phyloP scores from a whole-genome alignment of 768 basidiomycete genomes.

The Fomitopsis serialis region DNA sequence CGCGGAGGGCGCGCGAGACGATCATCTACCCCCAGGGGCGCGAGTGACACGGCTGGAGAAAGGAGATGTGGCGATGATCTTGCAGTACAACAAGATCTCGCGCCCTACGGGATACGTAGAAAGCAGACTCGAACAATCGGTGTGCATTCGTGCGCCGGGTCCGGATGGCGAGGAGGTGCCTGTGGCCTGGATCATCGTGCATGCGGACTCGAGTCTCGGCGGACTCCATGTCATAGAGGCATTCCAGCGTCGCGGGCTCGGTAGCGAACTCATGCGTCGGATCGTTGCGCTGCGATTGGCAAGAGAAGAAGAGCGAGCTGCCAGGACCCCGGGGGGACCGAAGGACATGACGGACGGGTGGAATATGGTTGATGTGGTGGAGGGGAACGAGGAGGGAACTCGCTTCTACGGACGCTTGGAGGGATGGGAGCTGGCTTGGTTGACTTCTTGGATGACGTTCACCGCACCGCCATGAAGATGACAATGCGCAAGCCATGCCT shows the following conservation, averaged over 20 bases:
- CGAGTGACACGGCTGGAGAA: background rate
- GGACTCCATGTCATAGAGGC: background rate
- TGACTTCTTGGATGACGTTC: background rate
- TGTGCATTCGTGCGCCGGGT: background rate
- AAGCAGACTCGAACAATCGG: background rate
- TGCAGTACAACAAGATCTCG: background rate
- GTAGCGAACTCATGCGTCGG: background rate
- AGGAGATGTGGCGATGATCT: background rate
- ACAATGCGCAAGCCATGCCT: background rate
- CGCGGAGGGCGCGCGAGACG: background rate
- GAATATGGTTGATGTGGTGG: background rate
- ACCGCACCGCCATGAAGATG: background rate
- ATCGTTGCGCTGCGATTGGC: background rate
- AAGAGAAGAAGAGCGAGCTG: background rate
- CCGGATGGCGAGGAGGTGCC: background rate
- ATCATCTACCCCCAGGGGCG: background rate
- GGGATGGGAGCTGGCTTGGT: background rate
- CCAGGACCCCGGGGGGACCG: background rate
- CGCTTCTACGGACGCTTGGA: background rate
- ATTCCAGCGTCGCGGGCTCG: background rate
- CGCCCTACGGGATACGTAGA: background rate
- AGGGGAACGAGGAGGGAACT: background rate
- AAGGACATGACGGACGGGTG: background rate
- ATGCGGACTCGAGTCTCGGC: background rate
- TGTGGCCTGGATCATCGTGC: background rate